These are phyloP conservation scores for Salix arbutifolia DNA, from an alignment of 345 rosid species.

Conservation along the genomic window DNA sequence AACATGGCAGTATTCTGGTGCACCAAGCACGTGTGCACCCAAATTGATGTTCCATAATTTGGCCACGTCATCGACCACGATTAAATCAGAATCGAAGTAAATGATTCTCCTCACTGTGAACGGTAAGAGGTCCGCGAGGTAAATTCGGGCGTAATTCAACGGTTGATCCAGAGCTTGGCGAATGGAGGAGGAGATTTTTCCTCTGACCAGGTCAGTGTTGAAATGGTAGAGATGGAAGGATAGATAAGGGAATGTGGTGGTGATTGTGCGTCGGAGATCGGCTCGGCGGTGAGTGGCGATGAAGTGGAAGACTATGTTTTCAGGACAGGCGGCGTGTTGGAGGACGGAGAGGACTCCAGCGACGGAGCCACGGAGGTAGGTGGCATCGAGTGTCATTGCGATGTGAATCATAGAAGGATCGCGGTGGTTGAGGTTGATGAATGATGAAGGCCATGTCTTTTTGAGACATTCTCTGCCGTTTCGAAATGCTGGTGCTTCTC, in stretches of 20 bases:
- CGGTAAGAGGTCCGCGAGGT: constrained; percentile 76
- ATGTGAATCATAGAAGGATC: constrained; percentile 54
- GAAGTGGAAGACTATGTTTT: constrained; percentile 84
- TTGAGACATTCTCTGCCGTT: constrained; percentile 57
- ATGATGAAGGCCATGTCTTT: constrained; percentile 18
- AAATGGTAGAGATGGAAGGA: constrained; percentile 67
- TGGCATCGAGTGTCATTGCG: constrained; percentile 78
- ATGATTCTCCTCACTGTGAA: constrained; percentile 55
- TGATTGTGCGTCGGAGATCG: constrained; percentile 53
- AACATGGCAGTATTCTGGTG: constrained; percentile 85
- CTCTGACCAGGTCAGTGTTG: constrained; percentile 52
- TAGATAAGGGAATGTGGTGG: constrained; percentile 71
- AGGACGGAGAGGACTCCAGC: constrained; percentile 83
- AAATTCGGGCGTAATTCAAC: constrained; percentile 79
- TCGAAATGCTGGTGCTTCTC: constrained; percentile 74
- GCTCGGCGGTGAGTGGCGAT: constrained; percentile 46
- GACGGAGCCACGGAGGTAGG: constrained; percentile 85
- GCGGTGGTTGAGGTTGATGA: constrained; percentile 2
- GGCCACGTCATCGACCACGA: constrained; percentile 81
- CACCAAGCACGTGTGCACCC: constrained; percentile 58
- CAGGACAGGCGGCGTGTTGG: constrained; percentile 79
- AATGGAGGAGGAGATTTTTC: constrained; percentile 68
- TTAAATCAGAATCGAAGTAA: constrained; percentile 84
- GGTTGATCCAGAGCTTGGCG: constrained; percentile 85
- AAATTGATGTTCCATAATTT: constrained; percentile 64